Evolutionary conservation across 1,139 yeast species (phyloP).

Genomic region (Pichia sp.): DNA sequence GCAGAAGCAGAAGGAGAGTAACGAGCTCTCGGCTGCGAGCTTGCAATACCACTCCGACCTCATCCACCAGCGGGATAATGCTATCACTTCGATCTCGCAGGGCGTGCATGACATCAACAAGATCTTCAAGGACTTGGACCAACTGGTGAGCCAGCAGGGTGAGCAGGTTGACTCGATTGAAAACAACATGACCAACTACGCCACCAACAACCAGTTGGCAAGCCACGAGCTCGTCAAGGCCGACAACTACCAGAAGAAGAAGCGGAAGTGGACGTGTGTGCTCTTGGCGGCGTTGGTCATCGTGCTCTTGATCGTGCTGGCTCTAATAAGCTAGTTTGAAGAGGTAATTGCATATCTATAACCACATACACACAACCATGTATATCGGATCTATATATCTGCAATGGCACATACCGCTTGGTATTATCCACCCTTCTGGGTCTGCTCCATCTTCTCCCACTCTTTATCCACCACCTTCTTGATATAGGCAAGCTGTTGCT

Average conservation of each 20-base stretch:
- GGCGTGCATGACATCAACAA: slow-evolving; percentile 83
- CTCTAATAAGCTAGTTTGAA: slow-evolving; percentile 31
- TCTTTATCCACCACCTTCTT: slow-evolving; percentile 52
- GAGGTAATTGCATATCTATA: neutral
- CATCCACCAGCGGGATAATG: slow-evolving; percentile 69
- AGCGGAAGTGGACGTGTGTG: slow-evolving; percentile 72
- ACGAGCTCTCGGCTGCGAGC: neutral
- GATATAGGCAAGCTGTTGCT: slow-evolving; percentile 38
- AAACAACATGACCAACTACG: slow-evolving; percentile 63
- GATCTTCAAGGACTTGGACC: slow-evolving; percentile 76
- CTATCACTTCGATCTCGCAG: slow-evolving; percentile 64
- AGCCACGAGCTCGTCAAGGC: slow-evolving; percentile 67
- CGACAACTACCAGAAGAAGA: slow-evolving; percentile 63
- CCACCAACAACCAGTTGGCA: slow-evolving; percentile 68
- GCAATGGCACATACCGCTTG: slow-evolving; percentile 8
- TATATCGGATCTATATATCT: neutral
- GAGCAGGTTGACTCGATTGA: slow-evolving; percentile 79
- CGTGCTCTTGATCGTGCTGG: slow-evolving; percentile 41
- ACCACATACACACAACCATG: neutral
- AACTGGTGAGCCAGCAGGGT: slow-evolving; percentile 78
- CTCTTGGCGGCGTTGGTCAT: slow-evolving; percentile 47
- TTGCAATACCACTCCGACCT: slow-evolving; percentile 53
- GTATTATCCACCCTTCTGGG: slow-evolving; percentile 57
- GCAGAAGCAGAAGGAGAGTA: slow-evolving; percentile 17
- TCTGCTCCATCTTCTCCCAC: slow-evolving; percentile 48